phyloP scores from a whole-genome alignment of 1,284 basidiomycete genomes.

The Ustilago curta region DNA sequence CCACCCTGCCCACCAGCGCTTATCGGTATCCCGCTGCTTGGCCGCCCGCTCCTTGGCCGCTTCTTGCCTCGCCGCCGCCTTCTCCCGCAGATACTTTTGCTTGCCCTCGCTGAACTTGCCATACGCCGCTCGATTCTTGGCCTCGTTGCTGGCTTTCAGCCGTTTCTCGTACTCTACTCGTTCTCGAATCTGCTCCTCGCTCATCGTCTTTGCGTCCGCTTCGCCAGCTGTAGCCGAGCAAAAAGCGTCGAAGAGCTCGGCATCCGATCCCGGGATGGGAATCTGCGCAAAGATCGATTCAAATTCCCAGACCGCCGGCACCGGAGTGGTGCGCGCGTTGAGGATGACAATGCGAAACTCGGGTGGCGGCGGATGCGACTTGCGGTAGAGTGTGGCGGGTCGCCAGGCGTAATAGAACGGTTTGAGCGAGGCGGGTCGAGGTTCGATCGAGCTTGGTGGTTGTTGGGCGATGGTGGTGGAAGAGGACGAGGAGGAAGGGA shows the following conservation, averaged over 20 bases:
- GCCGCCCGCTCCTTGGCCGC: background rate
- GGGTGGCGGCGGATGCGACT: conserved; percentile 81
- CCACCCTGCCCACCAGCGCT: background rate
- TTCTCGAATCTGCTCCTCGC: conserved; percentile 31
- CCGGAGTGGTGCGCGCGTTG: conserved; percentile 45
- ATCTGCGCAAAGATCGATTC: conserved; percentile 56
- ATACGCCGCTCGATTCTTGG: conserved; percentile 55
- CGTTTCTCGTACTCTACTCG: conserved; percentile 44
- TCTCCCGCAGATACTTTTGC: conserved; percentile 25
- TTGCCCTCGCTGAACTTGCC: conserved; percentile 52
- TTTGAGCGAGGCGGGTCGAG: conserved; percentile 62
- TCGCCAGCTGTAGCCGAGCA: background rate
- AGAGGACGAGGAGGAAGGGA: conserved; percentile 66
- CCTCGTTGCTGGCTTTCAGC: conserved; percentile 37
- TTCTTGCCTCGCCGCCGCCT: conserved; percentile 18
- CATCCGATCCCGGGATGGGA: conserved; percentile 48
- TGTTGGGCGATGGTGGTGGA: conserved; percentile 2
- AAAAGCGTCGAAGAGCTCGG: conserved; percentile 21
- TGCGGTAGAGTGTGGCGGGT: conserved; percentile 84
- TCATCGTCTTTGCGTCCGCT: conserved; percentile 6
- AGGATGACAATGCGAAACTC: conserved; percentile 87
- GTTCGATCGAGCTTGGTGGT: background rate
- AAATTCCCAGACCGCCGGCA: conserved; percentile 54
- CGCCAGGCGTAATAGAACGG: conserved; percentile 91
- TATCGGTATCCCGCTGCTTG: background rate